These are phyloP conservation scores for Mortierella sp. DNA, from an alignment of 371 early-diverging fungal genomes.

Conservation along the genomic window DNA sequence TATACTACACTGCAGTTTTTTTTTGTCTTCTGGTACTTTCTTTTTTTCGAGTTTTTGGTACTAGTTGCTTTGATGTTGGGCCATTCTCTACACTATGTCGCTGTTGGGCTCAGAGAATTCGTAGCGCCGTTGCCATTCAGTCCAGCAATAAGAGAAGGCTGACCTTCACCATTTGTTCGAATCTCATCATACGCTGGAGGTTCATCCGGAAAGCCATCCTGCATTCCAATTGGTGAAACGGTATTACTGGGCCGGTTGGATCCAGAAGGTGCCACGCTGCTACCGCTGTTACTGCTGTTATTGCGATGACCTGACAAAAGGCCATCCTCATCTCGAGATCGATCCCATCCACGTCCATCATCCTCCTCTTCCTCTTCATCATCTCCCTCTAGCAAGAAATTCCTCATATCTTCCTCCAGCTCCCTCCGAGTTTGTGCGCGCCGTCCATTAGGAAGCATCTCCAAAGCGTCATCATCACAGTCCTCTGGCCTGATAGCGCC, in stretches of 20 bases:
- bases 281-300: constrained; percentile 20
- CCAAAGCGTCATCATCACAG: constrained; percentile 48
- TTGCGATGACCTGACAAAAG: constrained; percentile 38
- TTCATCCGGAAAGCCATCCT: constrained; percentile 41
- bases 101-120: neutral
- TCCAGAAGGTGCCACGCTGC: constrained; percentile 17
- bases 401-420: constrained; percentile 53
- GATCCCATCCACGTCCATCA: constrained; percentile 17
- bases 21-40: neutral
- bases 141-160: constrained; percentile 38
- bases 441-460: constrained; percentile 54
- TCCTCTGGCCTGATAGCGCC: constrained; percentile 32
- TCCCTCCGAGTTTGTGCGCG: constrained; percentile 44
- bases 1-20: constrained; percentile 2
- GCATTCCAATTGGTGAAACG: neutral
- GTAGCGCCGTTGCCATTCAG: constrained; percentile 6
- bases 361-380: constrained; percentile 51
- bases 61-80: neutral
- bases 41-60: neutral
- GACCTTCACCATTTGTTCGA: constrained; percentile 23
- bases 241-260: constrained; percentile 16
- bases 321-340: constrained; percentile 48
- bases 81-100: neutral
- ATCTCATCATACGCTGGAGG: constrained; percentile 54
- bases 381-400: constrained; percentile 49